Evolutionary conservation across 208 protist species (phyloP), one percentile per base, ranked within the genome.

Genomic region (Leishmania martiniquensis): DNA sequence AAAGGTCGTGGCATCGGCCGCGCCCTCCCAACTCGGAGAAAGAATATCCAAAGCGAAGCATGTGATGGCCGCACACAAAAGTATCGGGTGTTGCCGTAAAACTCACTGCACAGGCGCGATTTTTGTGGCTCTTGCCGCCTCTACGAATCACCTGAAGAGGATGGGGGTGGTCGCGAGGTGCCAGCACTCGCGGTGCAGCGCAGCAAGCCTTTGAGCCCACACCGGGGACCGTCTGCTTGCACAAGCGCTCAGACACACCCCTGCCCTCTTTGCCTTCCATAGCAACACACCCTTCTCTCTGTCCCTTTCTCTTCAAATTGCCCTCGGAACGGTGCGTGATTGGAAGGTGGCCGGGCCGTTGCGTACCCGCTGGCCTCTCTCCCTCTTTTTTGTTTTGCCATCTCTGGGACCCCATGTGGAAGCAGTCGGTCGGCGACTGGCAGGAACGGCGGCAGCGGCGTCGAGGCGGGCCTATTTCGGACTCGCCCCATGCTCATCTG

Each of bases 381-480:
- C 10, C 52, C 32, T 29, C 45, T 54, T 32, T 34, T 6, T 25
- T 32, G 17, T 5, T 20, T 34, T 3, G 15, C 44, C 47, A 25
- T 32, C 15, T 32, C 65, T 29, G 51, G 25, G 39, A 22, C 34
- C 15, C 63, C 15, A 93, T 94, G 89, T 93, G 92, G 89, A 90
- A 86, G 66, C 84, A 89, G 62, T 87, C 87, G 15, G 77, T 87
- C 45, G 90, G 89, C 0, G 83, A 92, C 59, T 95, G 91, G 91
- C 79, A 91, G 25, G 89, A 95, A 52, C 84, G 91, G 42, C 89
- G 87, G 39, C 84, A 85, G n/a, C 85, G 59, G 37, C 72, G 84
- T n/a, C 81, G 81, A 12, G 77, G 74, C 25, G 68, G 51, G 4
- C 68, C 68, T 7, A 37, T 66, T 13, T 57, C 57, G 7, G 37